Evolutionary conservation across 805 yeast species (phyloP), one percentile per base, ranked within the genome.

Genomic region (Nakazawaea ishiwadae): DNA sequence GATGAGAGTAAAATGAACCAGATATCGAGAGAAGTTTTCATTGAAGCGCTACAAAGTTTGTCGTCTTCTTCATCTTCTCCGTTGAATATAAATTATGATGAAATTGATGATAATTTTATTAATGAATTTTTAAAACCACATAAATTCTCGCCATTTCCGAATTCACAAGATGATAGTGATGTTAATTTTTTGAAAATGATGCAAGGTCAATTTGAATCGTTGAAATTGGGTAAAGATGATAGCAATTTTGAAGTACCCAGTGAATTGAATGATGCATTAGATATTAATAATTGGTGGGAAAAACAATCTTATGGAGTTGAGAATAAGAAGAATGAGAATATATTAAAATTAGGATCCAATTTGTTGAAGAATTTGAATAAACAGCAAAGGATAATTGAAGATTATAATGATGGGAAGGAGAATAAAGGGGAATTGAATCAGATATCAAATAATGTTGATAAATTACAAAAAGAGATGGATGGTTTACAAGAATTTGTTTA

Each of bases 371-470:
- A 34, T 34, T 34, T 34, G 29, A 34, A 34, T 16, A 34, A 34
- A 19, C 37, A 34, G 23, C 37, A 34, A 14, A n/a, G 12, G 20
- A 34, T 34, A 7, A 34, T 34, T 8, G 37, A 34, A 10, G 37
- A 34, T 5, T 34, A 34, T 21, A 34, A 34, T 34, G 19, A 34
- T 12, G 18, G 52, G 28, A 48, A 52, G 10, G 52, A 51, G 36
- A 51, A 52, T 20, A 48, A 52, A 51, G 54, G 50, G 26, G 45
- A 44, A 24, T 45, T 49, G 20, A 46, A 47, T 12, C 48, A 49
- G 11, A 52, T 52, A 28, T 49, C 51, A 36, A 53, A 50, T 35
- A 54, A 51, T 16, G 53, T 49, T 38, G 57, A 52, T 34, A 48
- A 48, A 32, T 50, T 51, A 20, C 31, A 50, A 11, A 54, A 52